Percentiles rank a stretch among this genome's conserved stretches.
Conservation (phyloP, 768 basidiomycete species). For the Podaxis pistillaris region DNA sequence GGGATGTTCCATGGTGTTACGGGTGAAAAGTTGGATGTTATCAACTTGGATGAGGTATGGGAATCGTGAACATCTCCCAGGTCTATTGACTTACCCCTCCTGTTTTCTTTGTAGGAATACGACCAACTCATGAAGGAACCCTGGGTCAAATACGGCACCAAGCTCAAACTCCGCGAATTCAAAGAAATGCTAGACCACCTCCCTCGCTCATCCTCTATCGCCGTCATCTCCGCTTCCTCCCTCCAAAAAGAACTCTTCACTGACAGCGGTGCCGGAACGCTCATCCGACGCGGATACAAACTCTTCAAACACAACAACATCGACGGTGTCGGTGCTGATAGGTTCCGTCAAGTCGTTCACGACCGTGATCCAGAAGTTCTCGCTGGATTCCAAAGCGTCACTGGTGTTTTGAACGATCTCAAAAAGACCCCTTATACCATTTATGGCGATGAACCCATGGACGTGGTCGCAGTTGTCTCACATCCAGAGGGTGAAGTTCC, state of each 20-base stretch:
- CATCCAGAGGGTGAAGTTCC: conserved; percentile 88
- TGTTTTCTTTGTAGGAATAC: conserved; percentile 66
- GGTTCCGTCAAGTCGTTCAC: conserved; percentile 91
- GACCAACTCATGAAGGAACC: conserved; percentile 95
- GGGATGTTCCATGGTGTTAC: conserved; percentile 97
- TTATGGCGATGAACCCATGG: conserved; percentile 98
- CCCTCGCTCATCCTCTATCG: conserved; percentile 96
- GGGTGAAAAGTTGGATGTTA: conserved; percentile 92
- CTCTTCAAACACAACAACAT: conserved; percentile 86
- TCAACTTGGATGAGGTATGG: conserved; percentile 93
- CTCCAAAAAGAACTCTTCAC: conserved; percentile 99
- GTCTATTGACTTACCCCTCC: background rate
- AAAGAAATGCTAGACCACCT: conserved; percentile 98
- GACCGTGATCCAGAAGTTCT: conserved; percentile 94
- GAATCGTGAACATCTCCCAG: background rate
- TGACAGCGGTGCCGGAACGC: conserved; percentile 95
- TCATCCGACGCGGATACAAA: conserved; percentile 97
- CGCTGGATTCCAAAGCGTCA: conserved; percentile 78
- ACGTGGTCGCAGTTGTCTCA: conserved; percentile 91
- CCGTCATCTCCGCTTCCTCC: conserved; percentile 90
- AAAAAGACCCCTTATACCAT: conserved; percentile 86
- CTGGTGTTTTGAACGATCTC: conserved; percentile 80
- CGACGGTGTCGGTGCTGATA: conserved; percentile 86
- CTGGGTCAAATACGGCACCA: conserved; percentile 99
- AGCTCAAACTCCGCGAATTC: conserved; percentile 98